Base-by-base conservation (phyloP, 495 filamentous ascomycete species). In the Xylaria castorea region DNA sequence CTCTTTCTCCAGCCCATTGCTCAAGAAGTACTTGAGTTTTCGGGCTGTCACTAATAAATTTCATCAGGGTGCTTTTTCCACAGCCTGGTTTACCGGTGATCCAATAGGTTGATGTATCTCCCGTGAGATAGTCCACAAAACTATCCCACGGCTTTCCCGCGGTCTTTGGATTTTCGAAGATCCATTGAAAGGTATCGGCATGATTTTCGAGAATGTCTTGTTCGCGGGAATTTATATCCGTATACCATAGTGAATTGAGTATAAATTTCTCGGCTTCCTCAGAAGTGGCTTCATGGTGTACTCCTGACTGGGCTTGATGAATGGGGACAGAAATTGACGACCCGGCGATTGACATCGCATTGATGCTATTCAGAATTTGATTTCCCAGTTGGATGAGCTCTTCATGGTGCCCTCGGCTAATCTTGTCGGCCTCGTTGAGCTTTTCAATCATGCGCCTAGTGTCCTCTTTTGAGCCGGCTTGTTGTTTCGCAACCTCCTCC, bases 41-140 rank as follows among this genome's bases (percentile, higher is more conserved):
- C 14, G 58, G 58, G 32, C 20, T 38, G 25, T 61, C 34, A 1
- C 7, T 38, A 9, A 61, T n/a, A n/a, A 36, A 61, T 38, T 61
- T 61, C 58, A 61, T 61, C 8, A 61, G 22, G 2, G 58, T 61
- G 34, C 32, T 61, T 22, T 61, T 61, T 1, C 58, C 58, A 12
- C 32, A 61, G 6, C 58, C 58, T 3, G 58, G 58, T 22, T 61
- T 61, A 12, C 58, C 58, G 1, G 32, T 61, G 38, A 61, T 61
- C 58, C 58, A 61, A 14, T 61, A 61, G 34, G 58, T 38, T 27
- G 53, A 30, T n/a, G 27, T 32, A 30, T 57, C 20, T 32, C 53
- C 53, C 30, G 6, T 32, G 27, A 57, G 53, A 57, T 18, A 57
- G 27, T 57, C 14, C 27, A 57, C 53, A 32, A 57, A 32, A 57